These are phyloP conservation scores for Entelexis paramagnoliae DNA, from an alignment of 1,139 yeast species.

Conservation along the genomic window DNA sequence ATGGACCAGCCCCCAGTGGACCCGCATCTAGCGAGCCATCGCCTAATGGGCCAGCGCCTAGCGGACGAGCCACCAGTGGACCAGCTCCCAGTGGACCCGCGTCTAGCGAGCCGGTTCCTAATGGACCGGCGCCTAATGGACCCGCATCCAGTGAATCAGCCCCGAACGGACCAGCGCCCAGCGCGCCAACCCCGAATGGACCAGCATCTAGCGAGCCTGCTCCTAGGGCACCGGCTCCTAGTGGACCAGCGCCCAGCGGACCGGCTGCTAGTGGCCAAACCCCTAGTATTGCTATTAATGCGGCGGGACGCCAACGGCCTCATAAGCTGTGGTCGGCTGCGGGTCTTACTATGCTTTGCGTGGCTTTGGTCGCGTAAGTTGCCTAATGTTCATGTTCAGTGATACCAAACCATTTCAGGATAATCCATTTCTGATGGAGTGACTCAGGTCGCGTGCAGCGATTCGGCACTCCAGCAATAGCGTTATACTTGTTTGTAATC, in stretches of 20 bases:
- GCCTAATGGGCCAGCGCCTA: neutral
- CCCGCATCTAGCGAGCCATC: neutral
- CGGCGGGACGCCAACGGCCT: neutral
- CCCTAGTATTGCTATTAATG: neutral
- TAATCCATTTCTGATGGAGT: too few relatives aligned
- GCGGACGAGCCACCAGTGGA: neutral
- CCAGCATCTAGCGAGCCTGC: too few relatives aligned
- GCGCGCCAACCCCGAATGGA: neutral
- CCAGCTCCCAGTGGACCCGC: neutral
- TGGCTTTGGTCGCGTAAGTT: too few relatives aligned
- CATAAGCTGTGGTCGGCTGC: neutral
- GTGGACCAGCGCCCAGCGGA: neutral
- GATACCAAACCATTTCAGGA: too few relatives aligned
- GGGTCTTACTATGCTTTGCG: neutral
- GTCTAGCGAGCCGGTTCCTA: neutral
- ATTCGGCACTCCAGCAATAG: too few relatives aligned
- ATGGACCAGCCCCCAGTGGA: neutral
- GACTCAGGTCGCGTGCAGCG: too few relatives aligned
- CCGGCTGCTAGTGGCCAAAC: neutral
- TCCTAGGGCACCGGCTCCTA: neutral
- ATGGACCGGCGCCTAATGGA: too few relatives aligned
- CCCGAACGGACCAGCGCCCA: neutral
- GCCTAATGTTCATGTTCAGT: too few relatives aligned
- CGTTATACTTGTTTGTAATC: too few relatives aligned
- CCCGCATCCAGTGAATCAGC: neutral